phyloP scores from a whole-genome alignment of 257 asterid genomes.

The Jacaranda mimosifolia region DNA sequence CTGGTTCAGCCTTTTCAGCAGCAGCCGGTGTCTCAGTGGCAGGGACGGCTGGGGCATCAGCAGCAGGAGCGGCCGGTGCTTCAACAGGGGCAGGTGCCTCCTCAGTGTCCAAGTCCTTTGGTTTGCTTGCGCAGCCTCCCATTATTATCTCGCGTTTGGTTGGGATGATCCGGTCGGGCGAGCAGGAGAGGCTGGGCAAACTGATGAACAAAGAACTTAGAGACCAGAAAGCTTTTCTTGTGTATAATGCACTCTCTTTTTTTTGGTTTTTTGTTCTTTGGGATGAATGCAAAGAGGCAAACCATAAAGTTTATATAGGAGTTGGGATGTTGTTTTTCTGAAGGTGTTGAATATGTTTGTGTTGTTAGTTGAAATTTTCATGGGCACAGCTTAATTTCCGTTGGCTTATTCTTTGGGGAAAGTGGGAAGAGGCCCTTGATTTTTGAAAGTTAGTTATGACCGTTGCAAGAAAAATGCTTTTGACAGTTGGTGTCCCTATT shows the following conservation, averaged over 20 bases:
- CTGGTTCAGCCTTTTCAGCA: constrained; percentile 37
- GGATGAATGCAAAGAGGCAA: constrained; percentile 36
- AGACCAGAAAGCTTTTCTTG: constrained; percentile 10
- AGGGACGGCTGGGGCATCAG: constrained; percentile 36
- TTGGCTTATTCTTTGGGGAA: constrained; percentile 11
- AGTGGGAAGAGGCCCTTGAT: constrained; percentile 20
- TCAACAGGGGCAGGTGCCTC: constrained; percentile 53
- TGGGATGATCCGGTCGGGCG: constrained; percentile 28
- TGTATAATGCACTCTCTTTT: constrained; percentile 26
- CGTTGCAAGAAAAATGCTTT: constrained; percentile 16
- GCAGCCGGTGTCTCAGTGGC: constrained; percentile 23
- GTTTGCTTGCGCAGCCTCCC: constrained; percentile 97
- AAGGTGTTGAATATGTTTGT: constrained; percentile 26
- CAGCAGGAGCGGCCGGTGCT: constrained; percentile 34
- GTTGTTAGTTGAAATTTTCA: constrained; percentile 8
- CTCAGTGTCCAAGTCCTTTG: constrained; percentile 61
- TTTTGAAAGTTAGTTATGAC: constrained; percentile 43
- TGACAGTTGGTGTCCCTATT: background rate
- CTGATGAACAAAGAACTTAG: constrained; percentile 5
- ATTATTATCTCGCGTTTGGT: constrained; percentile 40
- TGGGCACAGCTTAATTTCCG: constrained; percentile 37
- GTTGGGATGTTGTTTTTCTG: background rate
- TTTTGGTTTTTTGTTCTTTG: background rate
- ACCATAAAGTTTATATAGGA: constrained; percentile 45
- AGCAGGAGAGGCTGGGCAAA: constrained; percentile 46